These are phyloP conservation scores for Spirogloea muscicola DNA, from an alignment of 139 green algal species.

Conservation along the genomic window DNA sequence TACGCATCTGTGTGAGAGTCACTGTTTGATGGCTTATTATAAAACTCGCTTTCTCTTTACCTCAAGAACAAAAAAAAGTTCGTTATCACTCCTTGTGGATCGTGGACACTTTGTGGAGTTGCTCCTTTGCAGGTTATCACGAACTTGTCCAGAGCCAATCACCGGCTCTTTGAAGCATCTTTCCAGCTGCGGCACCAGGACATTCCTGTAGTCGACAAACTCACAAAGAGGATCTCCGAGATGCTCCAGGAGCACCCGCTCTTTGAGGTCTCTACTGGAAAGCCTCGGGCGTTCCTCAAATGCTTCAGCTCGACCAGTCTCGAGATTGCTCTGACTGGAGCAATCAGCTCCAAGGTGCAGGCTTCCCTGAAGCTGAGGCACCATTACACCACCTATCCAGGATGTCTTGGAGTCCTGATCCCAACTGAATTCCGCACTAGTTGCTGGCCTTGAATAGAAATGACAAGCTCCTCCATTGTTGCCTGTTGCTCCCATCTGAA, in stretches of 20 bases:
- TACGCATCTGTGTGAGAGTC: no score
- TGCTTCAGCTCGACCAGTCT: background rate
- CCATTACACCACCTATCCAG: background rate
- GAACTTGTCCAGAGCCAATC: slow-evolving; percentile 14
- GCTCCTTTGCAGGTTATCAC: slow-evolving; percentile 23
- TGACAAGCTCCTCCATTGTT: no score
- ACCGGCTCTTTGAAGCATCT: slow-evolving; percentile 17
- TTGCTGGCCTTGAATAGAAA: no score
- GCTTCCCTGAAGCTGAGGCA: no score
- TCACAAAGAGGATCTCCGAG: slow-evolving; percentile 5
- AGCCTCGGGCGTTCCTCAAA: slow-evolving; percentile 5
- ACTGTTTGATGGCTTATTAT: no score
- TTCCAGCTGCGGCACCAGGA: slow-evolving; percentile 38
- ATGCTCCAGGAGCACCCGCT: background rate
- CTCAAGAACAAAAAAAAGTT: no score
- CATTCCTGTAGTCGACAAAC: background rate
- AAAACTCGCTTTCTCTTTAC: no score
- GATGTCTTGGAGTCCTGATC: background rate
- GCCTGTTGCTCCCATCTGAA: no score
- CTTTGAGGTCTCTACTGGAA: background rate
- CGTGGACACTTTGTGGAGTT: no score
- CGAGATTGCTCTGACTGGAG: background rate
- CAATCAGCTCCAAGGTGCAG: slow-evolving; percentile 7
- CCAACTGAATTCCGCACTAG: no score
- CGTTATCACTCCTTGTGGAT: no score